phyloP scores from a whole-genome alignment of 441 rosid genomes.

The Mallotus japonicus region DNA sequence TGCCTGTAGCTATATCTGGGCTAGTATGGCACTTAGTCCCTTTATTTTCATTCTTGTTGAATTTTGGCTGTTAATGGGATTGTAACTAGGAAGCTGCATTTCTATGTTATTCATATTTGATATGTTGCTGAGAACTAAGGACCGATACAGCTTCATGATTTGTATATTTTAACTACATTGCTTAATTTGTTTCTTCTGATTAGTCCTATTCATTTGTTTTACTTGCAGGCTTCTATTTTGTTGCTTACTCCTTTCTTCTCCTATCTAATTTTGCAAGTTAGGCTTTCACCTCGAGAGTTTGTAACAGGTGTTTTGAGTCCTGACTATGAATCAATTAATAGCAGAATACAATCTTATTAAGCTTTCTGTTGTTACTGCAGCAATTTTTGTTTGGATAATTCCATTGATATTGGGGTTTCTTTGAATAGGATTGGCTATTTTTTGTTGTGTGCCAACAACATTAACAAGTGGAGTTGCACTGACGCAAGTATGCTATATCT shows the following conservation, averaged over 20 bases:
- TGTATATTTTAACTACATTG: conserved; percentile 2
- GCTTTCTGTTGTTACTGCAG: neutral
- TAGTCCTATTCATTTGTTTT: neutral
- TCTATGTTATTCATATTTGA: neutral
- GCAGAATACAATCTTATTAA: neutral
- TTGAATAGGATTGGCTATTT: conserved; percentile 63
- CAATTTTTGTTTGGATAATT: conserved; percentile 5
- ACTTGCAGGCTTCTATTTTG: conserved; percentile 45
- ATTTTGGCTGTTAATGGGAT: neutral
- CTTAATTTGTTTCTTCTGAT: conserved; percentile 8
- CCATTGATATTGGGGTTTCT: conserved; percentile 2
- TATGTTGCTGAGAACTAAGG: neutral
- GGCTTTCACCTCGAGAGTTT: conserved; percentile 70
- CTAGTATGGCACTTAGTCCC: conserved; percentile 47
- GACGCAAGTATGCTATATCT: conserved; percentile 53
- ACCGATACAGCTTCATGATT: neutral
- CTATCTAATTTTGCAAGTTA: conserved; percentile 58
- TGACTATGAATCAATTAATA: neutral
- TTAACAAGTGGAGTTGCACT: conserved; percentile 88
- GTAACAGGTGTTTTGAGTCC: conserved; percentile 51
- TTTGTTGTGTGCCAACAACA: conserved; percentile 89
- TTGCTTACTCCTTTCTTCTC: conserved; percentile 66
- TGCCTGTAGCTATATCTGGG: conserved; percentile 71
- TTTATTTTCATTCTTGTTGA: neutral
- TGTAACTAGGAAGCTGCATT: no score